Conservation (phyloP, 2,329 filamentous ascomycete genomes). For the Cladorrhinum sp. region DNA sequence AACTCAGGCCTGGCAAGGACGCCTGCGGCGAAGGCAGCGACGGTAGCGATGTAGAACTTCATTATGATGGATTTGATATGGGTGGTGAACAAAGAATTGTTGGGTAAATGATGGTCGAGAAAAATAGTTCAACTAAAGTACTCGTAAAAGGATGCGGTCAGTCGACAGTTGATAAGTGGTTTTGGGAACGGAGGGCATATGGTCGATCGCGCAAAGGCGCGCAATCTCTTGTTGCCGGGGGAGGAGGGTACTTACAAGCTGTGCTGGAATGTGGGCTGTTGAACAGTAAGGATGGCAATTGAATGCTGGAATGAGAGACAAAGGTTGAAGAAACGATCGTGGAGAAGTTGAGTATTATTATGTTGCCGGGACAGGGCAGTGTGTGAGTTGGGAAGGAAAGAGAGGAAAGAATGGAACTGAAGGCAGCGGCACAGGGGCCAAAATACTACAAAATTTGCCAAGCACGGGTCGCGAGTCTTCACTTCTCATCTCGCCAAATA, state of each 20-base stretch:
- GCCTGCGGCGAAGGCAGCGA: slow-evolving; percentile 36
- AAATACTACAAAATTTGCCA: slow-evolving; percentile 17
- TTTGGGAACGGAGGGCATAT: slow-evolving; percentile 1
- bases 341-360: slow-evolving; percentile 24
- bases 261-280: slow-evolving; percentile 16
- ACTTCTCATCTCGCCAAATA: slow-evolving; percentile 17
- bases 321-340: slow-evolving; percentile 24
- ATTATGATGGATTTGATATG: slow-evolving; percentile 35
- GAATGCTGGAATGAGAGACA: slow-evolving; percentile 12
- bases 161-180: slow-evolving; percentile 1
- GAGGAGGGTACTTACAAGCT: slow-evolving; percentile 11
- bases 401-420: slow-evolving; percentile 10
- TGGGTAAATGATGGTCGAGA: slow-evolving; percentile 20
- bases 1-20: slow-evolving; percentile 31
- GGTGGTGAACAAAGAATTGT: slow-evolving; percentile 9
- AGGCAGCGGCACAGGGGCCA: slow-evolving; percentile 18
- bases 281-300: slow-evolving; percentile 5
- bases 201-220: slow-evolving; percentile 3
- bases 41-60: slow-evolving; percentile 39
- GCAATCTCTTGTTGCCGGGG: slow-evolving; percentile 11
- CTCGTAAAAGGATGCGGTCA: slow-evolving; percentile 8
- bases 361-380: slow-evolving; percentile 7
- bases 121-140: slow-evolving; percentile 14
- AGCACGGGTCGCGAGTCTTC: slow-evolving; percentile 13
- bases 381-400: slow-evolving; percentile 15